These are phyloP conservation scores for Quercus bicolor DNA, from an alignment of 306 rosid species.

Conservation along the genomic window DNA sequence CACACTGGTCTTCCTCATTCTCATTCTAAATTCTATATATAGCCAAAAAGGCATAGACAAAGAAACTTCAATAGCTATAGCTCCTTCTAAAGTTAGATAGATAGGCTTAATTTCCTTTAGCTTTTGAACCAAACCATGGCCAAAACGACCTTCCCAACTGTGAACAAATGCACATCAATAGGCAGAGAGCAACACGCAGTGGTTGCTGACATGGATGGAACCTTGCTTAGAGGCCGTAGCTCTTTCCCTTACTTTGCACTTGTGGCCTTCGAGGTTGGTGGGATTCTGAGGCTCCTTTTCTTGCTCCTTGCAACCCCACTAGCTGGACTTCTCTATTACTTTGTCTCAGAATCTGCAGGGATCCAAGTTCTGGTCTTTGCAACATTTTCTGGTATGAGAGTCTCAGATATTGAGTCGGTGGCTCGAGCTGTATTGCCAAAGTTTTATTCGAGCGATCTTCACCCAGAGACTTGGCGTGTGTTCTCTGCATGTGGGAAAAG, in stretches of 20 bases:
- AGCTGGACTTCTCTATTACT: slow-evolving; percentile 68
- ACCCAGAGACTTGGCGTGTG: slow-evolving; percentile 71
- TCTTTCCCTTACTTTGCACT: slow-evolving; percentile 85
- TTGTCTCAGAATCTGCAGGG: slow-evolving; percentile 68
- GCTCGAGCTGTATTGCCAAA: slow-evolving; percentile 81
- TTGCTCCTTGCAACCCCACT: slow-evolving; percentile 55
- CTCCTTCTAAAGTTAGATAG: too few relatives aligned
- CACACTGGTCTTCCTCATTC: neutral
- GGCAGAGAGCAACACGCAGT: slow-evolving; percentile 70
- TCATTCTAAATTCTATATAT: neutral
- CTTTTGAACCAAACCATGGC: neutral
- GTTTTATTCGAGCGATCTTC: slow-evolving; percentile 60
- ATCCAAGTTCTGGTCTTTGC: slow-evolving; percentile 66
- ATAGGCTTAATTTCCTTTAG: neutral
- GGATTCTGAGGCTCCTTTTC: slow-evolving; percentile 58
- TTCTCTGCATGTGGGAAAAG: slow-evolving; percentile 63
- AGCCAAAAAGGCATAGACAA: neutral
- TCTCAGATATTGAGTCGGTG: slow-evolving; percentile 56
- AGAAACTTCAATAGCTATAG: neutral
- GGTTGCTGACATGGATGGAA: slow-evolving; percentile 91
- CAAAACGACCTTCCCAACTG: slow-evolving; percentile 36
- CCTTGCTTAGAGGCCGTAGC: slow-evolving; percentile 66
- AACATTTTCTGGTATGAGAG: slow-evolving; percentile 51
- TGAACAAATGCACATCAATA: slow-evolving; percentile 47
- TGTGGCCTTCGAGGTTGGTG: slow-evolving; percentile 76